Base-by-base conservation (phyloP, 345 rosid genomes). In the Odontarrhena argentea region DNA sequence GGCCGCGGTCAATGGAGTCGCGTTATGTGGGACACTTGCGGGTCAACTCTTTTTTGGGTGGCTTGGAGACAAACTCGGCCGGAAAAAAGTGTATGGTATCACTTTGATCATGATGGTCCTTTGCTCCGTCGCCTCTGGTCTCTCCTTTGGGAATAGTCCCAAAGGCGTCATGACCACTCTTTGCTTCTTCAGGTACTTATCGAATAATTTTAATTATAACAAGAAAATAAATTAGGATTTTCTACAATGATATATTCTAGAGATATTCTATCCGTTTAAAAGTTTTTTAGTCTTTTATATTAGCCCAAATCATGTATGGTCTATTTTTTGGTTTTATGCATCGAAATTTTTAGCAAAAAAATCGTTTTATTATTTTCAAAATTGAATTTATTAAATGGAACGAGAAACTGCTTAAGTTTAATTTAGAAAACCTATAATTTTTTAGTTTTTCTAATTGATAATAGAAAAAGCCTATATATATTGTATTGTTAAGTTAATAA, bases 1-100 rank as follows among this genome's bases (percentile, higher is more conserved):
- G 0, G 83, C 79, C 1, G 83, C 84, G 1, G 85, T 84, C 51
- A 84, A 79, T 51, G 87, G 87, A 45, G 85, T 81, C 4, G 87
- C 87, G 0, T 71, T 84, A 42, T 73, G 80, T 13, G 87, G 87
- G 15, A 81, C 85, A 43, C 84, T 83, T 14, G 66, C 78, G 2
- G 85, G 85, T 15, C 87, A 83, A 58, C 85, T 83, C 22, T 81
- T 83, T 55, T 83, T 81, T 28, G 85, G 87, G 1, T 84, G 85
- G 85, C 82, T 81, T 10, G 87, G 87, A 4, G 87, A 84, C 57
- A 81, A 81, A 49, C 44, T 84, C 9, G 87, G 87, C 8, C 55
- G 85, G 43, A 81, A 79, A 58, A 76, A 48, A 9, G 87, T 81
- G 8, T 84, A 84, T 36, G 87, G 87, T 3, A 60, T 84, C 60